Percentiles rank a stretch among this genome's conserved stretches.
These are phyloP conservation scores for Ophiostoma himal-ulmi DNA, from an alignment of 2,329 filamentous ascomycete genomes.

Conservation along the genomic window DNA sequence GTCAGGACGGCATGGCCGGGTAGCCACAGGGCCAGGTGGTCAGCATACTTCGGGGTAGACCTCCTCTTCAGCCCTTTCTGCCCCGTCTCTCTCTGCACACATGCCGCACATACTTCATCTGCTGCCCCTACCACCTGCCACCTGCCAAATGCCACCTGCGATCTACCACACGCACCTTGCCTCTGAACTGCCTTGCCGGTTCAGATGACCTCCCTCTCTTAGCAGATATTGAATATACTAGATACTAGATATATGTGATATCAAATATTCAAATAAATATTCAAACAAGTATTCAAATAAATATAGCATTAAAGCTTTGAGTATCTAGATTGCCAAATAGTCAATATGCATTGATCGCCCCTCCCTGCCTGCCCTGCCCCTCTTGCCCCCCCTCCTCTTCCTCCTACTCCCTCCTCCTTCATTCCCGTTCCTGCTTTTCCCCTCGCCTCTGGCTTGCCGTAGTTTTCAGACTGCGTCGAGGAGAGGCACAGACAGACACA, in stretches of 20 bases:
- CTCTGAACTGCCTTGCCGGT: background rate
- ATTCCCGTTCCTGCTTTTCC: background rate
- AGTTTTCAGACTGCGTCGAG: background rate
- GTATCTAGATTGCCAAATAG: background rate
- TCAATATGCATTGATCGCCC: conserved; percentile 2
- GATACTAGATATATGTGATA: background rate
- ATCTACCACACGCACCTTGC: background rate
- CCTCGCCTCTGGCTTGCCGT: background rate
- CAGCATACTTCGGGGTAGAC: background rate
- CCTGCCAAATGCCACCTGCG: too few species aligned
- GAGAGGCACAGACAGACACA: background rate
- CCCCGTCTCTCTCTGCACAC: background rate
- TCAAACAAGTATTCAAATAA: background rate
- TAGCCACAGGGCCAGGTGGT: background rate
- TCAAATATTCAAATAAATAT: background rate
- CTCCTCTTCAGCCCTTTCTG: background rate
- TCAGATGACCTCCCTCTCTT: background rate
- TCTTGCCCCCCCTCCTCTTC: background rate
- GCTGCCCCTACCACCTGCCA: background rate
- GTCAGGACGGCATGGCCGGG: background rate
- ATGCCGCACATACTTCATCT: background rate
- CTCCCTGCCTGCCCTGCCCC: background rate
- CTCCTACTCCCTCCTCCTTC: background rate
- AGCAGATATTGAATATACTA: background rate
- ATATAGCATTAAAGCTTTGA: background rate